Percentiles rank a stretch among this genome's conserved stretches.
Evolutionary conservation across 2,329 filamentous ascomycete genomes (phyloP).

Genomic region (Whalleya microplaca): DNA sequence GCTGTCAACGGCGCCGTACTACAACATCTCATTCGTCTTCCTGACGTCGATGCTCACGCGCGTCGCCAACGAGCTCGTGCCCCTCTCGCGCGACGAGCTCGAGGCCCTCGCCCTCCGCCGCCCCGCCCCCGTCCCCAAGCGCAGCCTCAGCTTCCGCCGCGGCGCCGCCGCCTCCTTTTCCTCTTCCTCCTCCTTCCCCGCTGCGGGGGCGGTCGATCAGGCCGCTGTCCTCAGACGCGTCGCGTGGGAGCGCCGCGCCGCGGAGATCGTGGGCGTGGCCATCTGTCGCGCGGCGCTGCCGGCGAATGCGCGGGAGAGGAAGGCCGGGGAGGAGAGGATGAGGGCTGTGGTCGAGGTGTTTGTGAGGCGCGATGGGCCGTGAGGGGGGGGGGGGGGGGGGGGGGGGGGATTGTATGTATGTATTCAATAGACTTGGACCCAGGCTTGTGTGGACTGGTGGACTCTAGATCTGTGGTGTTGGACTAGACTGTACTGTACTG

Average conservation of each 20-base stretch:
- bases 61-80: slow-evolving; percentile 53
- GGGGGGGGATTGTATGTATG: background rate
- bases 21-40: slow-evolving; percentile 90
- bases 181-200: too few relatives aligned
- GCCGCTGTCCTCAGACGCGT: slow-evolving; percentile 58
- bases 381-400: background rate
- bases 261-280: slow-evolving; percentile 65
- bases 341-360: slow-evolving; percentile 73
- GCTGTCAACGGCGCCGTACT: slow-evolving; percentile 70
- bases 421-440: too few relatives aligned
- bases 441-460: too few relatives aligned
- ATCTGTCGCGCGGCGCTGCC: slow-evolving; percentile 57
- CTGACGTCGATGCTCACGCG: slow-evolving; percentile 74
- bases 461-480: too few relatives aligned
- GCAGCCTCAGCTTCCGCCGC: slow-evolving; percentile 52
- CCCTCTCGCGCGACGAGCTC: slow-evolving; percentile 42
- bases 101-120: slow-evolving; percentile 37
- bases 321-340: slow-evolving; percentile 65
- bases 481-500: too few relatives aligned
- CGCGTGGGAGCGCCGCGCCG: slow-evolving; percentile 63
- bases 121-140: slow-evolving; percentile 38
- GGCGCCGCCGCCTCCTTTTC: too few relatives aligned
- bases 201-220: slow-evolving; percentile 42
- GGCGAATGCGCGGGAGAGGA: slow-evolving; percentile 58
- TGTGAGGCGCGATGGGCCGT: slow-evolving; percentile 43